Evolutionary conservation across 2,329 filamentous ascomycete genomes (phyloP), one percentile per base, ranked within the genome.

Genomic region (Colletotrichum musae): DNA sequence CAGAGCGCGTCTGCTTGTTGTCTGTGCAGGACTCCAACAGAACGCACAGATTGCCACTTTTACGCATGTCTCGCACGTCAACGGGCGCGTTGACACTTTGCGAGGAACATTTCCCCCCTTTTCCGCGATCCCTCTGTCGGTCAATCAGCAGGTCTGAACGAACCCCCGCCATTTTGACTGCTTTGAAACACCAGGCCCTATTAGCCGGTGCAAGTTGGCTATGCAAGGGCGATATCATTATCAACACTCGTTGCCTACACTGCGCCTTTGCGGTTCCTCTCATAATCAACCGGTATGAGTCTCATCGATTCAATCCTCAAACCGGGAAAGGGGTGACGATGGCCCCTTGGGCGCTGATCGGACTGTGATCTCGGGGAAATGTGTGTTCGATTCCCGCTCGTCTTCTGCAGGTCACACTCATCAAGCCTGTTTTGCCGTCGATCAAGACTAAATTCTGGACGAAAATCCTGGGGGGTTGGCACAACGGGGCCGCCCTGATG

Each of bases 131-230:
- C 6, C 6, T 21, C 12, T 28, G 47, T 24, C 51, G 36, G 57
- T 62, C 50, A 26, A 43, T 47, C 21, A 52, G 43, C 48, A 52
- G 53, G 28, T 41, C 45, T 32, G 63, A 39, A 36, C 52, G 63
- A 61, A 36, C 43, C 53, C 32, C 32, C 24, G 51, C 41, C 67
- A 54, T 57, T 51, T 50, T 48, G 26, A 41, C 63, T 51, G 54
- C 58, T n/a, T 39, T 64, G 58, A 69, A 70, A 64, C 64, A 56
- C 53, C 32, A 64, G 39, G 28, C 52, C 52, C 63, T 63, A 6
- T 43, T 53, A 70, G 64, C 68, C 28, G 58, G 64, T 16, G 36
- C 47, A 53, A 52, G 56, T 45, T 45, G 5, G 36, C 58, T 32
- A 69, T 64, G 68, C 64, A 68, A 64, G 62, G 62, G 51, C 43